These are phyloP conservation scores for Cucumis melo DNA, from an alignment of 306 rosid genomes.

Conservation along the genomic window DNA sequence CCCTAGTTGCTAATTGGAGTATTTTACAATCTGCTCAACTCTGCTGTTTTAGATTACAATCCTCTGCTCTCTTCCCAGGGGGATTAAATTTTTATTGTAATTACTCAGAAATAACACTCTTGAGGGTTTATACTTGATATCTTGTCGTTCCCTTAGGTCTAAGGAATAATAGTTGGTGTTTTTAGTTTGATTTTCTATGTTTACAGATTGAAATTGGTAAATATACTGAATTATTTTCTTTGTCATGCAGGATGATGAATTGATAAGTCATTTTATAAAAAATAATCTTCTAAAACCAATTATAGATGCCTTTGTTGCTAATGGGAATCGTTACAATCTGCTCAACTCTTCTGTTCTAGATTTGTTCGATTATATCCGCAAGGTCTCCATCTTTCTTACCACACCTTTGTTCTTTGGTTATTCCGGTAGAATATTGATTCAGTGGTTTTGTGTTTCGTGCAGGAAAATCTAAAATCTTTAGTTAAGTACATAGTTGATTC, in stretches of 20 bases:
- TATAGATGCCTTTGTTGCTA: constrained; percentile 60
- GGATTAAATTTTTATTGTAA: not conserved
- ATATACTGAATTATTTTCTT: not conserved
- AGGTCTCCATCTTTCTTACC: constrained; percentile 35
- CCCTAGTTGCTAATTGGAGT: constrained; percentile 66
- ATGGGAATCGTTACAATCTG: constrained; percentile 91
- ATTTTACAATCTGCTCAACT: constrained; percentile 84
- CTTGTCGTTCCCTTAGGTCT: not conserved
- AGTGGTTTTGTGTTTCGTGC: constrained; percentile 14
- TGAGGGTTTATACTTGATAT: not conserved
- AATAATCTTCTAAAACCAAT: constrained; percentile 78
- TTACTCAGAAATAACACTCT: not conserved
- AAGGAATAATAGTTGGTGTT: not conserved
- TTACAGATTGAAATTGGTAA: not conserved
- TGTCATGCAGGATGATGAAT: constrained; percentile 82
- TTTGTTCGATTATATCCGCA: constrained; percentile 69
- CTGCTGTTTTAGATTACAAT: constrained; percentile 65
- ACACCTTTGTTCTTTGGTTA: constrained; percentile 7
- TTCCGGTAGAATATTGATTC: not conserved
- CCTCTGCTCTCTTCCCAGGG: not conserved
- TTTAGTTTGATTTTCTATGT: not conserved
- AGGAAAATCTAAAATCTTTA: constrained; percentile 70
- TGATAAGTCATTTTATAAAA: constrained; percentile 54
- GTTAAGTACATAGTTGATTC: constrained; percentile 59
- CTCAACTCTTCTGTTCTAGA: constrained; percentile 86